Conservation (phyloP, 2,329 filamentous ascomycete genomes). For the Colletotrichum aenigma region DNA sequence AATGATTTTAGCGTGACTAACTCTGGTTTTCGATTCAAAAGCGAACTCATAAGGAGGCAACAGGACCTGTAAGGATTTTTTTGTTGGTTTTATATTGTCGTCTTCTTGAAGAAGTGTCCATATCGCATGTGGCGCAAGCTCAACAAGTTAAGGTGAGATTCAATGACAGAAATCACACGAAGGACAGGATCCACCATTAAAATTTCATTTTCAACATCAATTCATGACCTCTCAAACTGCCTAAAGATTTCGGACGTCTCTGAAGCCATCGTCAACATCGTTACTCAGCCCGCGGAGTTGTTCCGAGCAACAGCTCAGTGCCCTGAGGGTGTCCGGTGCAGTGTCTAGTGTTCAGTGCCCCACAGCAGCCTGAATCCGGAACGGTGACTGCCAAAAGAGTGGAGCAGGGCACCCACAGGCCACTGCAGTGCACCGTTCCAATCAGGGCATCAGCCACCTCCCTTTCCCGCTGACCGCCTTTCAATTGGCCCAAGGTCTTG, state of each 20-base stretch:
- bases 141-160: neutral
- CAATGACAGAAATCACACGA: too few relatives aligned
- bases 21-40: too few relatives aligned
- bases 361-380: neutral
- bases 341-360: neutral
- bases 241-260: neutral
- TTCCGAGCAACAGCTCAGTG: neutral
- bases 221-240: neutral
- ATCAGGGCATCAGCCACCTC: neutral
- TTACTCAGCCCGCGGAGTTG: neutral
- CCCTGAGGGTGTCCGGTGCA: too few relatives aligned
- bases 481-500: neutral
- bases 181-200: too few relatives aligned
- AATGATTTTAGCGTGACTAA: too few relatives aligned
- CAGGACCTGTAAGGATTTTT: too few relatives aligned
- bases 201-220: too few relatives aligned
- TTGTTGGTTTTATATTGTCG: rapidly evolving
- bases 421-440: neutral
- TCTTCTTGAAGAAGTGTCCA: rapidly evolving
- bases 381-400: neutral
- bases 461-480: neutral
- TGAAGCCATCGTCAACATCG: neutral
- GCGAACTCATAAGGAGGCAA: too few relatives aligned
- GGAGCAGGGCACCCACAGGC: neutral
- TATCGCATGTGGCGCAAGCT: rapidly evolving